Percentiles rank a stretch among this genome's conserved stretches.
These are phyloP conservation scores for Mimosa pudica DNA, from an alignment of 306 rosid species.

Conservation along the genomic window DNA sequence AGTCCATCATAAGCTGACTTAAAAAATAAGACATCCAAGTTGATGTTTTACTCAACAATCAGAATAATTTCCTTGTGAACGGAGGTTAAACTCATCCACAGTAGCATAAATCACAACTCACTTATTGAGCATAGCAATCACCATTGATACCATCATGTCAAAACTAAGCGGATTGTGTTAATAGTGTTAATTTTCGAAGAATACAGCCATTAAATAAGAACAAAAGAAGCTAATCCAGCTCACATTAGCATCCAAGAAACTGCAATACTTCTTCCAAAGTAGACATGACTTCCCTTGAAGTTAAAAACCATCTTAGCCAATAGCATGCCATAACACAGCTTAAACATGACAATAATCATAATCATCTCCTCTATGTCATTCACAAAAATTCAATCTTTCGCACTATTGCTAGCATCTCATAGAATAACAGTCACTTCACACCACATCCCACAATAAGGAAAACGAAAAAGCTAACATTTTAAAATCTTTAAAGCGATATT, in stretches of 20 bases:
- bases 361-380: neutral
- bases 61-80: neutral
- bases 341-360: neutral
- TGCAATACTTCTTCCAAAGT: neutral
- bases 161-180: constrained; percentile 10
- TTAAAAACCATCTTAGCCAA: neutral
- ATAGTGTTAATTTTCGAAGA: neutral
- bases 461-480: constrained; percentile 16
- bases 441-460: neutral
- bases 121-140: neutral
- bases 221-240: neutral
- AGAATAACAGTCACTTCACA: neutral
- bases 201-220: neutral
- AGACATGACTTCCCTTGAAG: neutral
- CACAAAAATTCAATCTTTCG: neutral
- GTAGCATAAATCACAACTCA: neutral
- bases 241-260: neutral
- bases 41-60: neutral
- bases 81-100: constrained; percentile 29
- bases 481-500: neutral
- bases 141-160: constrained; percentile 1
- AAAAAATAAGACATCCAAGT: neutral
- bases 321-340: neutral
- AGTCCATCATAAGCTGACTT: neutral
- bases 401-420: neutral